Evolutionary conservation across 2,329 filamentous ascomycete species (phyloP).

Genomic region (Stylonectria norvegica): DNA sequence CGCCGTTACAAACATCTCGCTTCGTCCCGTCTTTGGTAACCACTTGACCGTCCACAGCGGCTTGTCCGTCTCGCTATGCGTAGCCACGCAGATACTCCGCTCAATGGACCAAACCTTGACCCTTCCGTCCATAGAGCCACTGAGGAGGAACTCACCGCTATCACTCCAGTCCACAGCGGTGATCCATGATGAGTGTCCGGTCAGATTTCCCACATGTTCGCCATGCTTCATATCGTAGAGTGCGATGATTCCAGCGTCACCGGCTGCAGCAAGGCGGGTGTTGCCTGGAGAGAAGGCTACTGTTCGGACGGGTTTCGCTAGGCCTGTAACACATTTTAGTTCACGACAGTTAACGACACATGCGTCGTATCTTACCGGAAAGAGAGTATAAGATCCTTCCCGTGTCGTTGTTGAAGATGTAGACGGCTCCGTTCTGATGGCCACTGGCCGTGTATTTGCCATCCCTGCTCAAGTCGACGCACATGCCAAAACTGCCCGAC

Average conservation of each 20-base stretch:
- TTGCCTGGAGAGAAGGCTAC: slow-evolving; percentile 85
- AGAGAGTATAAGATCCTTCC: slow-evolving; percentile 82
- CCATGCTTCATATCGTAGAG: slow-evolving; percentile 91
- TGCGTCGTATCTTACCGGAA: slow-evolving; percentile 61
- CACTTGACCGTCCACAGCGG: slow-evolving; percentile 80
- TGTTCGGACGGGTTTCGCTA: slow-evolving; percentile 80
- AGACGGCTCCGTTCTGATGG: slow-evolving; percentile 87
- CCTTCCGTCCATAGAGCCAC: slow-evolving; percentile 86
- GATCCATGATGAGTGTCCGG: slow-evolving; percentile 81
- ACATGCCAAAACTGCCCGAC: slow-evolving; percentile 86
- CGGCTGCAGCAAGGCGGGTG: slow-evolving; percentile 81
- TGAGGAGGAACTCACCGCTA: slow-evolving; percentile 87
- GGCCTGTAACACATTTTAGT: slow-evolving; percentile 47
- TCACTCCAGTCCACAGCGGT: slow-evolving; percentile 89
- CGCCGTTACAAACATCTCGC: slow-evolving; percentile 72
- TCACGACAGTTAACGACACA: not conserved
- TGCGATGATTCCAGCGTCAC: slow-evolving; percentile 83
- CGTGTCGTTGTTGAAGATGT: slow-evolving; percentile 92
- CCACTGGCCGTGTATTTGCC: slow-evolving; percentile 86
- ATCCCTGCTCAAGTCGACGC: slow-evolving; percentile 75
- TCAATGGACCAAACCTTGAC: slow-evolving; percentile 96
- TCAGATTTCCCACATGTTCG: slow-evolving; percentile 83
- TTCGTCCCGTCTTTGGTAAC: slow-evolving; percentile 69
- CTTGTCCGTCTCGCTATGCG: slow-evolving; percentile 86
- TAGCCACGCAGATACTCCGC: slow-evolving; percentile 79